Evolutionary conservation across 495 filamentous ascomycete species (phyloP), one percentile per base, ranked within the genome.

Genomic region (Aspergillus kassunensis): DNA sequence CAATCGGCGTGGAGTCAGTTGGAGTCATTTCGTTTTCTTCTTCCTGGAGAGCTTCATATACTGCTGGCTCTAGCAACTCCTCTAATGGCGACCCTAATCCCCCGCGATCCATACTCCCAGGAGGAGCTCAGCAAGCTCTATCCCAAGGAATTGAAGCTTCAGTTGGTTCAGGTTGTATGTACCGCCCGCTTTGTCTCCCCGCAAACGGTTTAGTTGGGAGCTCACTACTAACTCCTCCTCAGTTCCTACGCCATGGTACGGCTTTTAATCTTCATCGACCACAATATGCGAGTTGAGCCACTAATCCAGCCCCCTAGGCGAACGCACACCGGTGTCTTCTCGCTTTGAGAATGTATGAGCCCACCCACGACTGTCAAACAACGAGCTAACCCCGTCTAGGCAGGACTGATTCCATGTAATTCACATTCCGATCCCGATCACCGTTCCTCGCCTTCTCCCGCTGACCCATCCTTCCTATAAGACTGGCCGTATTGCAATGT

Each of bases 401-500:
- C 89, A 61, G 91, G 91, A n/a, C 76, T 97, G 15, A 66, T 70
- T 49, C 70, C 86, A 59, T 93, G 83, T 87, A 79, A 63, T 35
- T 52, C 30, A 10, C 12, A 15, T 31, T 24, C 11, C 25, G 10
- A 5, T 18, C 61, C 54, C 18, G 34, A 42, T 37, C n/a, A 23
- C 55, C 33, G 19, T 13, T 41, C 20, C 35, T 37, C 33, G 16
- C 18, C 39, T 20, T 27, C n/a, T 15, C 34, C 33, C 35, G 58
- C 66, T 69, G 24, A 64, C 44, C 39, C 12, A 29, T 16, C 8
- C 18, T 44, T 27, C 21, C 24, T 15, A 18, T 33, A 57, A 86
- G 81, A 88, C 67, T 98, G 93, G 93, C 88, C 93, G 8, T 98
- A 97, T 70, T 98, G 93, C 71, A 77, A 76, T 44, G 80, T 84